These are phyloP conservation scores for Camelina neglecta DNA, from an alignment of 345 rosid genomes.

Conservation along the genomic window DNA sequence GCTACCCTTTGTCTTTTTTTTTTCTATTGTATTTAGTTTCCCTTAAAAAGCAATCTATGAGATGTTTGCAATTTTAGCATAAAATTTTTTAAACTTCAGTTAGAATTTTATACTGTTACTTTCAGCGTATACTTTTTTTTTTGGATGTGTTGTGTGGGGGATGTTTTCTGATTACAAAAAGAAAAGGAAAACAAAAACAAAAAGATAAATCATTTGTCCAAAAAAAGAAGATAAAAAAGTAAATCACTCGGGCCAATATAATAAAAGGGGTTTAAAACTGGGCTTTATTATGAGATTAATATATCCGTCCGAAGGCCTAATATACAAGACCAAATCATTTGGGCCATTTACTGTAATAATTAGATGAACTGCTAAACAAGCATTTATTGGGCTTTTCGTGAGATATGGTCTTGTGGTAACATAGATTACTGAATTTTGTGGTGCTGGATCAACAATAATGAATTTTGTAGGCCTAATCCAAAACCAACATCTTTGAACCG, in stretches of 20 bases:
- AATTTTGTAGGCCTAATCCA: not conserved
- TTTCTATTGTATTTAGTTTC: not conserved
- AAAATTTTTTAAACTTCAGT: too few relatives aligned
- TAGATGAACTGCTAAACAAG: not conserved
- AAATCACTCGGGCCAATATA: not conserved
- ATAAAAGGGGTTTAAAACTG: not conserved
- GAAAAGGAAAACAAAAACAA: not conserved
- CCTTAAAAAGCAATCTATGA: conserved; percentile 11
- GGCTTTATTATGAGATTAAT: not conserved
- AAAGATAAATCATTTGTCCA: too few relatives aligned
- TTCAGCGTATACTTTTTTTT: too few relatives aligned
- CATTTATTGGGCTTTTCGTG: conserved; percentile 7
- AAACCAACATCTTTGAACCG: not conserved
- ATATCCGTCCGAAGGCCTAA: not conserved
- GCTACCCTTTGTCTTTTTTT: not conserved
- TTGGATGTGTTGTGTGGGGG: too few relatives aligned
- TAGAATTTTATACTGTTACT: too few relatives aligned
- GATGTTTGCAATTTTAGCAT: not conserved
- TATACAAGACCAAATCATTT: not conserved
- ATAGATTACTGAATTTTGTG: not conserved
- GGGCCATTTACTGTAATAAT: not conserved
- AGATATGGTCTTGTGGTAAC: not conserved
- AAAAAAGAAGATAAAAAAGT: not conserved
- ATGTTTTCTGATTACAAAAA: not conserved
- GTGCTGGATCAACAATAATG: not conserved